phyloP scores from a whole-genome alignment of 768 basidiomycete species.

The Tricholoma hemisulphureum region DNA sequence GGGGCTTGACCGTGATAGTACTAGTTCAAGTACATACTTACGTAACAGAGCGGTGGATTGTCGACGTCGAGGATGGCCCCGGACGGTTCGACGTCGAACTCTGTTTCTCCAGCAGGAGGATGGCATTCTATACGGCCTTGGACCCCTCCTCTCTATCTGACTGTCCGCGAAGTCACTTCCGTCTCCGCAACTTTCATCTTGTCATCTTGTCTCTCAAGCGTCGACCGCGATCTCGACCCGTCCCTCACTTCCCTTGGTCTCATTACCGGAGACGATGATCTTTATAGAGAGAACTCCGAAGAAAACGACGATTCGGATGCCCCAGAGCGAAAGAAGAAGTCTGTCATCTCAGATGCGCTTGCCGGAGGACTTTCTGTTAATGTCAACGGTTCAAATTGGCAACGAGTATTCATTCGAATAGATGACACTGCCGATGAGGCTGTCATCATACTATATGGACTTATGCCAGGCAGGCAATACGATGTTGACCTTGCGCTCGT shows the following conservation, averaged over 20 bases:
- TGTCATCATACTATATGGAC: constrained; percentile 85
- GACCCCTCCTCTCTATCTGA: constrained; percentile 66
- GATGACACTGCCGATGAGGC: constrained; percentile 84
- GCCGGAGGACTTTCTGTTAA: constrained; percentile 75
- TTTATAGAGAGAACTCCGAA: constrained; percentile 36
- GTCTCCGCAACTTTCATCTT: constrained; percentile 82
- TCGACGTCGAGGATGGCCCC: constrained; percentile 23
- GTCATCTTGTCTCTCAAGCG: constrained; percentile 47
- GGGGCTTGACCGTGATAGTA: no score
- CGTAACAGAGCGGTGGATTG: not conserved
- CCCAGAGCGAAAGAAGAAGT: constrained; percentile 28
- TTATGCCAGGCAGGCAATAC: constrained; percentile 86
- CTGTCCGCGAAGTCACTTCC: constrained; percentile 79
- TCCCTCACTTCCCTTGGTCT: constrained; percentile 42
- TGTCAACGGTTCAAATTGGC: constrained; percentile 79
- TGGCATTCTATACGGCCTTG: constrained; percentile 81
- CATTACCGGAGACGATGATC: constrained; percentile 28
- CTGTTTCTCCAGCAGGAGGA: constrained; percentile 23
- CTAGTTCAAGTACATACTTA: no score
- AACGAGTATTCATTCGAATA: constrained; percentile 73
- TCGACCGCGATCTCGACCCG: constrained; percentile 37
- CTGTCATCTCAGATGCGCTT: constrained; percentile 63
- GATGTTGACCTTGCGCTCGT: constrained; percentile 83
- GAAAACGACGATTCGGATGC: constrained; percentile 28
- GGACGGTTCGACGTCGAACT: constrained; percentile 20